A percentile compares a stretch with the other conserved stretches of the same genome.
Evolutionary conservation across 345 rosid species (phyloP).

Genomic region (Pistacia vera): DNA sequence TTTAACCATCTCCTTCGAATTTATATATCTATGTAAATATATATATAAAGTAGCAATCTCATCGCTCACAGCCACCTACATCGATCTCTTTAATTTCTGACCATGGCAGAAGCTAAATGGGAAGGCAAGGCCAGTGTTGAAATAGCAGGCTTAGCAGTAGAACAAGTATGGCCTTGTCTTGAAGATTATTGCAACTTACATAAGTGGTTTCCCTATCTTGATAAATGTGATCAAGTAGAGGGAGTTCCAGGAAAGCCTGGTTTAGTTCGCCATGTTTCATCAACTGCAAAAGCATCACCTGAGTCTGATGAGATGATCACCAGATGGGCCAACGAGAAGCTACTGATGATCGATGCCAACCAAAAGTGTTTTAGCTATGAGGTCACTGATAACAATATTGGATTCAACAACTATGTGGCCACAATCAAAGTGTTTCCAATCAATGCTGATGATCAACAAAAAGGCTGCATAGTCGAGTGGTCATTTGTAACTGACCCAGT

Average conservation of each 20-base stretch:
- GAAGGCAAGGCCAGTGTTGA: conserved; percentile 47
- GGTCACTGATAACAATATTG: conserved; percentile 49
- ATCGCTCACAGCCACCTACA: background rate
- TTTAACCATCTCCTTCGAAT: too few relatives aligned
- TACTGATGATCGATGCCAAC: conserved; percentile 41
- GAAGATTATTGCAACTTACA: conserved; percentile 69
- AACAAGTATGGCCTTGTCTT: conserved; percentile 54
- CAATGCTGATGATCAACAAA: conserved; percentile 24
- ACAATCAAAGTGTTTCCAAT: conserved; percentile 38
- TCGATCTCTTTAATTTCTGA: background rate
- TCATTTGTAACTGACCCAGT: conserved; percentile 58
- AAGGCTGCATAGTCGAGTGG: conserved; percentile 60
- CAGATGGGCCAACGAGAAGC: conserved; percentile 56
- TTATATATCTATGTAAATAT: too few relatives aligned
- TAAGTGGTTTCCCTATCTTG: conserved; percentile 46
- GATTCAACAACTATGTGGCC: conserved; percentile 48
- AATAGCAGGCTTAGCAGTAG: conserved; percentile 41
- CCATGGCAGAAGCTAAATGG: conserved; percentile 46
- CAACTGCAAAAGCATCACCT: conserved; percentile 12
- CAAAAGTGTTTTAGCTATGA: conserved; percentile 55
- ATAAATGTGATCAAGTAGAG: conserved; percentile 45
- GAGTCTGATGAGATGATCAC: background rate
- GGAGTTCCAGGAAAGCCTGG: conserved; percentile 59
- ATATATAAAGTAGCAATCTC: too few relatives aligned
- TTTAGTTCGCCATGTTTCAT: conserved; percentile 47